A percentile compares a stretch with the other conserved stretches of the same genome.
Evolutionary conservation across 2,329 filamentous ascomycete species (phyloP).

Genomic region (Fusarium proliferatum): DNA sequence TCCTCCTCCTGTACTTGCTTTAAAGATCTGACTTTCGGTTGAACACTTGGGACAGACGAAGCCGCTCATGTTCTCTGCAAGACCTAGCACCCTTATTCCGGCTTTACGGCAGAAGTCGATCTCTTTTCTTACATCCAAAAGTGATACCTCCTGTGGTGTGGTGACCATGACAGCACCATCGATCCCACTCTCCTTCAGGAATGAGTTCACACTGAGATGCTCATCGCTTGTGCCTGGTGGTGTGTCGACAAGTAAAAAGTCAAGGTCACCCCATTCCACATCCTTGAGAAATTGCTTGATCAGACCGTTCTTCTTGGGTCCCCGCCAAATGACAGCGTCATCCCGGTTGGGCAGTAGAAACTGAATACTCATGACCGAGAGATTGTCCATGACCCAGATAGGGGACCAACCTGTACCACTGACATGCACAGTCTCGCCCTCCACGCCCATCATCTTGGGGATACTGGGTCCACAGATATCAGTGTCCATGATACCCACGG

Average conservation of each 20-base stretch:
- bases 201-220: constrained; percentile 92
- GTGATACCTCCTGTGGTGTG: constrained; percentile 91
- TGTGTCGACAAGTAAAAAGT: constrained; percentile 93
- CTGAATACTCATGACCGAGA: constrained; percentile 96
- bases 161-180: constrained; percentile 94
- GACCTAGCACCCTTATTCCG: constrained; percentile 84
- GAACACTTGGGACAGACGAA: constrained; percentile 96
- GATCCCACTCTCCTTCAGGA: constrained; percentile 89
- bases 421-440: constrained; percentile 92
- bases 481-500: constrained; percentile 96
- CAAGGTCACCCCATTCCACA: constrained; percentile 95
- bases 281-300: constrained; percentile 99
- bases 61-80: constrained; percentile 98
- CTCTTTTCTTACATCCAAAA: constrained; percentile 95
- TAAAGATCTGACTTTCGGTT: constrained; percentile 86
- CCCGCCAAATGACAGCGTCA: constrained; percentile 96
- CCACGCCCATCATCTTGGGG: constrained; percentile 99
- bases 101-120: constrained; percentile 98
- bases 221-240: constrained; percentile 96
- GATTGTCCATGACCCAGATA: constrained; percentile 93
- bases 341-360: constrained; percentile 97
- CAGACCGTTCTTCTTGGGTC: constrained; percentile 97
- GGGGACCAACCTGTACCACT: constrained; percentile 91
- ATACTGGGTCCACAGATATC: constrained; percentile 97
- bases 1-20: constrained; percentile 89